Evolutionary conservation across 768 basidiomycete species (phyloP), one percentile per base, ranked within the genome.

Genomic region (Psilocybe tampanensis): DNA sequence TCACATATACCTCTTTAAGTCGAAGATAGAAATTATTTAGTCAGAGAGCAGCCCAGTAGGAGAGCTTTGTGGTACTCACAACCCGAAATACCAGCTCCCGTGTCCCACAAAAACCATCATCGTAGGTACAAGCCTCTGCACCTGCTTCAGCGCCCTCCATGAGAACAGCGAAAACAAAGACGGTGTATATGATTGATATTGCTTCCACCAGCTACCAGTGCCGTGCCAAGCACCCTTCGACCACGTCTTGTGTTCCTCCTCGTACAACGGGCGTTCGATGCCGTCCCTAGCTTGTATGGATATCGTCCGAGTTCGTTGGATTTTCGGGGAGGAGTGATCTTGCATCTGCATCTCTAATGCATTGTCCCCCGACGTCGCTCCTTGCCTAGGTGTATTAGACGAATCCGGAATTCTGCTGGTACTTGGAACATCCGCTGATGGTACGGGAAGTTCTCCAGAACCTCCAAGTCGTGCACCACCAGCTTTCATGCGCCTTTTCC

Each of bases 101-200:
- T 67, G 63, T 8, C 42, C 42, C 17, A 61, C 49, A 43, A 63
- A 64, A 3, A 65, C 51, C 49, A 61, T 59, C 64, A 67, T 67
- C 2, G 66, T 67, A 4, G 66, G 66, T 8, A 67, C 60, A 2
- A 67, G 56, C 32, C 23, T 58, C 8, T 56, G 45, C 24, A 67
- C 59, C 24, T 63, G 54, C 18, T 41, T 24, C 15, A 59, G 23
- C 34, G 53, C 51, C n/a, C 23, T 47, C 60, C 60, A 60, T 1
- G 58, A 59, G 21, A 59, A 59, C 26, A 58, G 9, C 13, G 42
- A 48, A 19, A 47, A 52, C 15, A 39, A 17, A 15, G 39, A 19
- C 24, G 17, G 51, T 17, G 21, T 29, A 9, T 29, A 29, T 29
- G n/a, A n/a, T n/a, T 9, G 4, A 29, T 29, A 29, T 5, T 29